Percentiles rank a stretch among this genome's conserved stretches.
These are phyloP conservation scores for Chlorella sp. DNA, from an alignment of 139 green algal species.

Conservation along the genomic window DNA sequence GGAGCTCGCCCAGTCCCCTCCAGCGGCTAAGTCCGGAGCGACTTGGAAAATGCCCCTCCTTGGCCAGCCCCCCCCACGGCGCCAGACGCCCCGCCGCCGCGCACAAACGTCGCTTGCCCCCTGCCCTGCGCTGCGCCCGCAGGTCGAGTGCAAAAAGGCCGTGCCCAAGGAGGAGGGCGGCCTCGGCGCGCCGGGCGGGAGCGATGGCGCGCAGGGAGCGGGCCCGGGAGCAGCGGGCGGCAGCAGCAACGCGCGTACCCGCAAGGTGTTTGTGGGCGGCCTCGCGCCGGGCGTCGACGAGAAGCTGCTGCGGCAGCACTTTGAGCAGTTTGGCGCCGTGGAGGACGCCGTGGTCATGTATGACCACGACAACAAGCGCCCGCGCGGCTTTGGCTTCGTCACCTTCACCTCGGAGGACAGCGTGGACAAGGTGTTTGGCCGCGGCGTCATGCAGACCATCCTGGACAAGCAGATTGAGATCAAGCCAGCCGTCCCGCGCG, in stretches of 20 bases:
- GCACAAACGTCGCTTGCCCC: background rate
- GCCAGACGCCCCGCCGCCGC: no score
- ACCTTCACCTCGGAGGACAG: constrained; percentile 86
- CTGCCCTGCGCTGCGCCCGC: constrained; percentile 5
- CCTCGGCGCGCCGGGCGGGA: constrained; percentile 28
- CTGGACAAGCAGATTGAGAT: constrained; percentile 93
- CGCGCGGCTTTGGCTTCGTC: constrained; percentile 95
- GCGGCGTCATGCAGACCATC: constrained; percentile 83
- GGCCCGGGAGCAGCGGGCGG: constrained; percentile 3
- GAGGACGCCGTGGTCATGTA: constrained; percentile 90
- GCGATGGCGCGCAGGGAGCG: constrained; percentile 11
- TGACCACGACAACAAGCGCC: constrained; percentile 88
- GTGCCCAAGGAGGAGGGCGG: constrained; percentile 87
- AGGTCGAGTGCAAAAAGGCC: constrained; percentile 95
- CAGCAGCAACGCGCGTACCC: constrained; percentile 7
- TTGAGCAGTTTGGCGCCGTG: constrained; percentile 58
- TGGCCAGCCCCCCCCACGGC: no score
- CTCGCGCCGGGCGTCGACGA: constrained; percentile 86
- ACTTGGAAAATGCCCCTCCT: no score
- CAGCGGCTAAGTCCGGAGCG: no score
- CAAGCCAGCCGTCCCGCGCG: constrained; percentile 81
- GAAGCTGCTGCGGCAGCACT: constrained; percentile 66
- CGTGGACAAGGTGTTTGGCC: constrained; percentile 78
- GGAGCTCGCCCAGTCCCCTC: no score
- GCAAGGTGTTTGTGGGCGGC: constrained; percentile 95